These are phyloP conservation scores for Cladosporium sp. DNA, from an alignment of 2,329 filamentous ascomycete genomes.

Conservation along the genomic window DNA sequence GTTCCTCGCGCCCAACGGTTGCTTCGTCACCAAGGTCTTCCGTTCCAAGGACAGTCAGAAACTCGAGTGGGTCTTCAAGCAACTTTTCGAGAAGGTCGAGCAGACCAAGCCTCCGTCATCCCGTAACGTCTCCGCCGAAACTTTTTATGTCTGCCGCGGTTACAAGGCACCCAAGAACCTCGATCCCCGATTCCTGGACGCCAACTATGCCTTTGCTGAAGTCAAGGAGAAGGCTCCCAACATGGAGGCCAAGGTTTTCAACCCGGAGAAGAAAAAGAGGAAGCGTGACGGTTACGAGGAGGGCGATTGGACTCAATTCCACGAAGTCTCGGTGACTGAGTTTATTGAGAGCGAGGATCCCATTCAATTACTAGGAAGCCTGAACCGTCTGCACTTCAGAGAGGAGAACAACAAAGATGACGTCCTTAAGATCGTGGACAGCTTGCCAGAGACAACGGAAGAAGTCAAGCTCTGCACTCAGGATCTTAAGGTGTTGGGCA, in stretches of 20 bases:
- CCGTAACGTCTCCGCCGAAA: conserved; percentile 94
- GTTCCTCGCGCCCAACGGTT: conserved; percentile 84
- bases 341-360: conserved; percentile 94
- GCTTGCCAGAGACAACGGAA: conserved; percentile 80
- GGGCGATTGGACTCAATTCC: conserved; percentile 89
- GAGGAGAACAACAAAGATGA: conserved; percentile 76
- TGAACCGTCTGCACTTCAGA: conserved; percentile 81
- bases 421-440: conserved; percentile 79
- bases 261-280: conserved; percentile 94
- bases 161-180: conserved; percentile 94
- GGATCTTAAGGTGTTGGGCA: conserved; percentile 85
- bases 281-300: conserved; percentile 98
- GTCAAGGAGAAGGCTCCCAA: conserved; percentile 82
- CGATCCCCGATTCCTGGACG: conserved; percentile 89
- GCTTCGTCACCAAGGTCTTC: conserved; percentile 97
- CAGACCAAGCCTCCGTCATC: conserved; percentile 96
- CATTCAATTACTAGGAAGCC: conserved; percentile 82
- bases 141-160: conserved; percentile 94
- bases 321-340: conserved; percentile 82
- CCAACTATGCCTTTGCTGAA: conserved; percentile 88
- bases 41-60: conserved; percentile 96
- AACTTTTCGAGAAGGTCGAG: conserved; percentile 91
- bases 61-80: conserved; percentile 95
- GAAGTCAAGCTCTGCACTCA: conserved; percentile 77
- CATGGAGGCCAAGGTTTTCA: conserved; percentile 97